Percentiles rank a stretch among this genome's conserved stretches.
Evolutionary conservation across 1,284 basidiomycete species (phyloP).

Genomic region (Trichosporon sp.): DNA sequence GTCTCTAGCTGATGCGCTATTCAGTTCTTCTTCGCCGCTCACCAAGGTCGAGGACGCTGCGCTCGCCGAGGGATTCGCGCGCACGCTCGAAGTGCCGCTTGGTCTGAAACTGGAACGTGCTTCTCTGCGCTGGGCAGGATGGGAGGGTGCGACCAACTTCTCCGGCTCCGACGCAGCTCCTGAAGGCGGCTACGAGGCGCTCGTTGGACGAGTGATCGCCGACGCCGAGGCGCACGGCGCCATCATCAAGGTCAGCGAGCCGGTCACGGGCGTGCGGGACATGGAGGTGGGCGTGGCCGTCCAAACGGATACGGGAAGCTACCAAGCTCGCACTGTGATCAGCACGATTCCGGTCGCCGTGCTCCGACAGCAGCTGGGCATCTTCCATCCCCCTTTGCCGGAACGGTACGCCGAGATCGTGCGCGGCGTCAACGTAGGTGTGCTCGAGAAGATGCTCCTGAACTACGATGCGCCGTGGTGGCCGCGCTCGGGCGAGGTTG

Average conservation of each 20-base stretch:
- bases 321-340: constrained; percentile 39
- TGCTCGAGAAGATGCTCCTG: constrained; percentile 52
- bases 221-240: constrained; percentile 43
- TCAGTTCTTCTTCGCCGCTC: constrained; percentile 37
- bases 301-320: constrained; percentile 33
- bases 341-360: constrained; percentile 50
- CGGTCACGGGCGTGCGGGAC: constrained; percentile 27
- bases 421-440: constrained; percentile 45
- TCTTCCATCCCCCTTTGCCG: constrained; percentile 45
- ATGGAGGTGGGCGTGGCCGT: constrained; percentile 23
- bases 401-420: constrained; percentile 33
- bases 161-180: constrained; percentile 53
- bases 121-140: constrained; percentile 45
- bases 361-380: constrained; percentile 34
- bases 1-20: constrained; percentile 43
- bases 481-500: constrained; percentile 40
- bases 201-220: constrained; percentile 44
- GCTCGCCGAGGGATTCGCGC: constrained; percentile 42
- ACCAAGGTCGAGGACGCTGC: constrained; percentile 22
- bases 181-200: constrained; percentile 50
- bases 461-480: constrained; percentile 51
- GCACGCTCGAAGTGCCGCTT: constrained; percentile 51
- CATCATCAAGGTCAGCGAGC: constrained; percentile 35
- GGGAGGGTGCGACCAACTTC: constrained; percentile 46
- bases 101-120: constrained; percentile 50